A percentile compares a stretch with the other conserved stretches of the same genome.
phyloP scores from a whole-genome alignment of 257 asterid genomes.

The Nicotiana tomentosiformis region DNA sequence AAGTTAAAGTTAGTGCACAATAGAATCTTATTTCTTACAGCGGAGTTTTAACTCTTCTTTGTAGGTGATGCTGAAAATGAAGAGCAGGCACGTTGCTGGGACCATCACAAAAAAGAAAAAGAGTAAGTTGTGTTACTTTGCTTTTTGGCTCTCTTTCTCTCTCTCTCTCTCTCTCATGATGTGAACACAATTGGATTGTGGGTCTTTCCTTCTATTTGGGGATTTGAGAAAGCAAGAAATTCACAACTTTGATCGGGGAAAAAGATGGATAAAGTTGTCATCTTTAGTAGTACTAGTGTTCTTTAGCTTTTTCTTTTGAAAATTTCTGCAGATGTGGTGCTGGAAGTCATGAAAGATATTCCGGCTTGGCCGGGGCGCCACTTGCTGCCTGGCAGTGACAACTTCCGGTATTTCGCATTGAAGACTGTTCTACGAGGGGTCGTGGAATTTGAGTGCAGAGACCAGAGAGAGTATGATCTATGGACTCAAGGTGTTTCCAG shows the following conservation, averaged over 20 bases:
- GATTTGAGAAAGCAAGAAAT: constrained; percentile 68
- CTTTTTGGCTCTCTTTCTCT: constrained; percentile 28
- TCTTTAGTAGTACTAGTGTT: constrained; percentile 17
- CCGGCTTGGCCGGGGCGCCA: constrained; percentile 99
- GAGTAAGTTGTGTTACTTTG: constrained; percentile 52
- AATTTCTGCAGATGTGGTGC: constrained; percentile 61
- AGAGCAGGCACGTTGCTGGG: constrained; percentile 96
- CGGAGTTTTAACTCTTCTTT: constrained; percentile 20
- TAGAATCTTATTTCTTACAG: constrained; percentile 24
- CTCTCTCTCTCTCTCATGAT: constrained; percentile 28
- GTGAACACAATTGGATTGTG: constrained; percentile 49
- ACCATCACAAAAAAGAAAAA: constrained; percentile 99
- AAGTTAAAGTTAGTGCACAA: constrained; percentile 16
- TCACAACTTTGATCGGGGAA: constrained; percentile 11
- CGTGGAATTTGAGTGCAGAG: constrained; percentile 83
- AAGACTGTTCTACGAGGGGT: constrained; percentile 72
- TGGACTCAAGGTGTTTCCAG: constrained; percentile 98
- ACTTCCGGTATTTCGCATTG: constrained; percentile 70
- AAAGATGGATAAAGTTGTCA: constrained; percentile 22
- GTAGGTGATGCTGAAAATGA: constrained; percentile 82
- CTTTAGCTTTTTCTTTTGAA: background rate
- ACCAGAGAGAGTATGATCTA: constrained; percentile 75
- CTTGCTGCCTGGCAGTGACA: constrained; percentile 77
- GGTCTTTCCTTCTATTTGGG: constrained; percentile 54
- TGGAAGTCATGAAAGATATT: constrained; percentile 68